Percentiles rank a stretch among this genome's conserved stretches.
Evolutionary conservation across 176 grass and related monocot species (phyloP).

Genomic region (Phoenix roebelenii): DNA sequence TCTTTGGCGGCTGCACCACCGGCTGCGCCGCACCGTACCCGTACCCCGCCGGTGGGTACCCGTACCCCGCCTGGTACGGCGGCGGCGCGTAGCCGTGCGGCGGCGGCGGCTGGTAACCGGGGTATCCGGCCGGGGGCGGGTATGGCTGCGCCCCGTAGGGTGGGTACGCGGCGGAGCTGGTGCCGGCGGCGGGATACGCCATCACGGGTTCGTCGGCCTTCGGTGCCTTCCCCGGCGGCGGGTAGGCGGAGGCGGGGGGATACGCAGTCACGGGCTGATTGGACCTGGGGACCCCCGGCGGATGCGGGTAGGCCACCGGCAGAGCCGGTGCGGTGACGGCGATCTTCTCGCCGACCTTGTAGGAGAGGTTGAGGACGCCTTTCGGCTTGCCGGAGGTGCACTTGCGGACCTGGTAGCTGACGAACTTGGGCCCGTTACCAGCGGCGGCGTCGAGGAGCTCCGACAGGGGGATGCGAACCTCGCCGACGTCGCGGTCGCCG

Average conservation of each 20-base stretch:
- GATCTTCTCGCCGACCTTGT: slow-evolving; percentile 32
- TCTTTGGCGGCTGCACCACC: slow-evolving; percentile 5
- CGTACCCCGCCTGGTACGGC: slow-evolving; percentile 20
- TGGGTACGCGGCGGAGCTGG: too few species aligned
- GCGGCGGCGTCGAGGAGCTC: slow-evolving; percentile 26
- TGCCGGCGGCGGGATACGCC: slow-evolving; percentile 17
- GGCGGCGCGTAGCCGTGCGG: not conserved
- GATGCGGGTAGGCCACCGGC: too few species aligned
- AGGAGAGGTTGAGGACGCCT: slow-evolving; percentile 51
- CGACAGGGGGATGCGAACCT: slow-evolving; percentile 40
- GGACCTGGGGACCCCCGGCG: too few species aligned
- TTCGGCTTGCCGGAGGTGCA: slow-evolving; percentile 29
- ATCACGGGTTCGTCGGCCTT: slow-evolving; percentile 15
- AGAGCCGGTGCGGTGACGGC: not conserved
- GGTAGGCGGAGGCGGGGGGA: too few species aligned
- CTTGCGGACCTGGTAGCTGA: slow-evolving; percentile 52
- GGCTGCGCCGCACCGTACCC: slow-evolving; percentile 7
- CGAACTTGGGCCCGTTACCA: slow-evolving; percentile 20
- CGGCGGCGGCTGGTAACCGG: not conserved
- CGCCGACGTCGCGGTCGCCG: slow-evolving; percentile 69
- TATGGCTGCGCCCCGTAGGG: not conserved
- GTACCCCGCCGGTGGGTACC: slow-evolving; percentile 12
- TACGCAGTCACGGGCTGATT: too few species aligned
- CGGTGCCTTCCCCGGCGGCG: not conserved
- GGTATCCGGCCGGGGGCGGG: not conserved